These are phyloP conservation scores for Niveomyces coronatus DNA, from an alignment of 2,329 filamentous ascomycete species.

Conservation along the genomic window DNA sequence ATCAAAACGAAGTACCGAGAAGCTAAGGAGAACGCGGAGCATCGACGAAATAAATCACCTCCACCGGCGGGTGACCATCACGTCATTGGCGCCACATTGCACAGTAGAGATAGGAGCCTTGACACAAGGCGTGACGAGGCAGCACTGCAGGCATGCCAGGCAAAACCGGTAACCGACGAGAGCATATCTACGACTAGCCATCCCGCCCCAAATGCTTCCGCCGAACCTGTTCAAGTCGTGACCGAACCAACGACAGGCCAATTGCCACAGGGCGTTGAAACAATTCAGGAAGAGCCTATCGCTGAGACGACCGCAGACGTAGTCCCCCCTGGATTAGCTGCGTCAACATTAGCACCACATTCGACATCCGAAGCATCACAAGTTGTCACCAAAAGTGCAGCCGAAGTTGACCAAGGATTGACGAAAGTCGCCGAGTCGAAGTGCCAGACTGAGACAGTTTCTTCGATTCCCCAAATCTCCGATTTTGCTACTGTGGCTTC, in stretches of 20 bases:
- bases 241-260: not conserved
- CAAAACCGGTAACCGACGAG: not conserved
- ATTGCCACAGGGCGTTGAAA: not conserved
- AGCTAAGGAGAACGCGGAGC: constrained; percentile 45
- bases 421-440: too few relatives aligned
- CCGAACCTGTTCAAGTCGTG: not conserved
- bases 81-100: constrained; percentile 18
- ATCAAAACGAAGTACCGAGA: constrained; percentile 51
- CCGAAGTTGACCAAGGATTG: too few relatives aligned
- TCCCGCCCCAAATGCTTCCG: not conserved
- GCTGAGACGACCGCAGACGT: not conserved
- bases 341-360: too few relatives aligned
- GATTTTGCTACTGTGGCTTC: too few relatives aligned
- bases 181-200: not conserved
- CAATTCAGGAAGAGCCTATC: constrained; percentile 9
- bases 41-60: constrained; percentile 46
- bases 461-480: too few relatives aligned
- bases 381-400: too few relatives aligned
- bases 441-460: too few relatives aligned
- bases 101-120: constrained; percentile 36
- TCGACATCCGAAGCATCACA: too few relatives aligned
- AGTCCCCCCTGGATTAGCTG: too few relatives aligned
- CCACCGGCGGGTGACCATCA: constrained; percentile 27
- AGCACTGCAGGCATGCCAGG: not conserved
- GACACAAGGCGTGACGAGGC: constrained; percentile 34